Base-by-base conservation (phyloP, 2,329 filamentous ascomycete genomes). In the Colletotrichum godetiae region DNA sequence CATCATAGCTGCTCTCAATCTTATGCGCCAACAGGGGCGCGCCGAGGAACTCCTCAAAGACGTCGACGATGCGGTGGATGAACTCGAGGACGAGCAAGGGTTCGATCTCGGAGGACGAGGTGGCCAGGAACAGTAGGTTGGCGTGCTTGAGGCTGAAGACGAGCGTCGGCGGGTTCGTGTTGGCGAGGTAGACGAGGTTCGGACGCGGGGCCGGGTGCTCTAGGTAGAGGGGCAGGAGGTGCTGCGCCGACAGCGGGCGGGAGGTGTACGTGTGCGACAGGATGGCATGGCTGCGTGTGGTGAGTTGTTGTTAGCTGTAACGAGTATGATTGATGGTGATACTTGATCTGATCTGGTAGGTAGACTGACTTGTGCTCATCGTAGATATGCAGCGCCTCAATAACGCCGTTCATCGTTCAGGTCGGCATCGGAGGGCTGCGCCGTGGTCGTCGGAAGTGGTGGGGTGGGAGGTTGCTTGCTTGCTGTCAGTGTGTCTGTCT, bases 361-460 rank as follows among this genome's bases (percentile, higher is more conserved):
- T 71, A 37, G 64, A 79, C 89, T 80, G 86, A 97, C 95, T 95
- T 95, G 85, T 95, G 92, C 87, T 98, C 95, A 90, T 98, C 95
- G 84, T 94, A 98, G 82, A 99, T 95, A 87, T 98, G 96, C 80
- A 99, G 88, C 81, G 96, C 97, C 88, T 98, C 96, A 81, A 99
- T 94, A 81, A 94, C 91, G 86, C 94, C 92, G 86, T 90, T 94
- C 93, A 95, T 96, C 82, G 84, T 92, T 64, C 82, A 71, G 37
- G 67, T 73, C 67, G 67, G 67, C 71, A 73, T 73, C 67, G 70
- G 69, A 73, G 70, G 70, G 67, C 67, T 61, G 80, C 74, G 76
- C 77, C 76, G 75, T 77, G 78, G 79, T 77, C 76, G 72, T 73
- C 67, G 64, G 72, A 57, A 75, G 68, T 76, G 74, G 76, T 75